These are phyloP conservation scores for Ophiorrhiza pumila DNA, from an alignment of 257 asterid species.

Conservation along the genomic window DNA sequence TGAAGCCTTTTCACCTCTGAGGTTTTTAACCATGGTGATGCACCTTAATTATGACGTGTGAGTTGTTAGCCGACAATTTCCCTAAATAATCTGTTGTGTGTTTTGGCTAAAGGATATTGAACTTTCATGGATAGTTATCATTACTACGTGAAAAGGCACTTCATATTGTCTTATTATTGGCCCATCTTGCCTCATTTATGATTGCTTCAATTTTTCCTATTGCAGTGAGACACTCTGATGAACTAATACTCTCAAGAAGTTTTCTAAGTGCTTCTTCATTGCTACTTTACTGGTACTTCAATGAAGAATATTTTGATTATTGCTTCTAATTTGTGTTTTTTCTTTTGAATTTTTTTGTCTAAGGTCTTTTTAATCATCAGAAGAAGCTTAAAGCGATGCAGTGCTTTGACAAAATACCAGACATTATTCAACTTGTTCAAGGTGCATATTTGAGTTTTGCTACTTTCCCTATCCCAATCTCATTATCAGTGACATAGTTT, in stretches of 20 bases:
- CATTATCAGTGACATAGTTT: not conserved
- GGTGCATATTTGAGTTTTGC: constrained; percentile 58
- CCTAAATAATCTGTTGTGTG: no score
- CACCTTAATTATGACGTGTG: no score
- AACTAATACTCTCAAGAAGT: not conserved
- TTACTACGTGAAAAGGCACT: not conserved
- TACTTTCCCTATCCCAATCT: not conserved
- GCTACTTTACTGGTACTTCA: not conserved
- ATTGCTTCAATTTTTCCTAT: not conserved
- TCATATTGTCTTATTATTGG: not conserved
- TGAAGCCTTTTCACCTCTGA: no score
- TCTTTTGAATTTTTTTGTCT: constrained; percentile 20
- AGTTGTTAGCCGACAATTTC: no score
- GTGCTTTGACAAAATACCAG: constrained; percentile 84
- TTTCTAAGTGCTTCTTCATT: not conserved
- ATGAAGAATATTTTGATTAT: not conserved
- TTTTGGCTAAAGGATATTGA: not conserved
- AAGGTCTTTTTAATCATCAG: constrained; percentile 82
- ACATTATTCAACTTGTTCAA: constrained; percentile 88
- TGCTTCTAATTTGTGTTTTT: not conserved
- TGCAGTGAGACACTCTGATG: not conserved
- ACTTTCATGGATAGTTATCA: not conserved
- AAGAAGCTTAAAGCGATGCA: constrained; percentile 94
- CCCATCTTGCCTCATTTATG: not conserved
- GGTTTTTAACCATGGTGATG: no score